phyloP scores from a whole-genome alignment of 176 grass and related monocot genomes.

The Secale cereale region DNA sequence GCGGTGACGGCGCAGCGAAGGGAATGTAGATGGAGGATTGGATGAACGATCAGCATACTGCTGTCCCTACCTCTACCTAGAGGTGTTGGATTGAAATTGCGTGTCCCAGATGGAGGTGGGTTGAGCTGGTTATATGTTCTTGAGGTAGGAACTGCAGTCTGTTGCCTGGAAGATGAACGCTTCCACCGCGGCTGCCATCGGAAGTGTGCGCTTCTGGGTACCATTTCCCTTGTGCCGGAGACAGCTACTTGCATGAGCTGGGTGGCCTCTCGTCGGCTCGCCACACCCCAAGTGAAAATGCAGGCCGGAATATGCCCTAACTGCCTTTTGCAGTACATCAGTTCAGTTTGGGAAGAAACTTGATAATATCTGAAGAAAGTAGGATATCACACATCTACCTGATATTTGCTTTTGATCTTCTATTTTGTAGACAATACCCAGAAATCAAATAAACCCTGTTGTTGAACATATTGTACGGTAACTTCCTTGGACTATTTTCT shows the following conservation, averaged over 20 bases:
- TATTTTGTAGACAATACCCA: background rate
- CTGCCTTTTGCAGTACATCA: background rate
- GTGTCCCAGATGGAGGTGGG: background rate
- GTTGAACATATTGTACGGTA: background rate
- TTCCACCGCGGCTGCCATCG: background rate
- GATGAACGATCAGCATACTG: background rate
- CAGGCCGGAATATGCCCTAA: no score
- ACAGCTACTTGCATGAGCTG: background rate
- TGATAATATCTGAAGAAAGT: background rate
- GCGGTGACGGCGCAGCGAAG: no score
- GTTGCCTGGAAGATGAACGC: background rate
- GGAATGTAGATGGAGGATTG: no score
- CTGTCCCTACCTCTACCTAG: background rate
- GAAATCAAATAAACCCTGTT: background rate
- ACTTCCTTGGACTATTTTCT: background rate
- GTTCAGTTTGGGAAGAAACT: background rate
- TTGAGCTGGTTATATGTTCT: background rate
- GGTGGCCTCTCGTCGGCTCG: background rate
- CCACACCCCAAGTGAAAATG: no score
- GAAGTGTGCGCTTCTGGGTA: background rate
- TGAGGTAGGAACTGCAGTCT: background rate
- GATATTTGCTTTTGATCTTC: background rate
- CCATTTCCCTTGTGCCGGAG: background rate
- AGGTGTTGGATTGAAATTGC: background rate
- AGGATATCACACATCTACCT: background rate